Evolutionary conservation across 805 yeast species (phyloP), one percentile per base, ranked within the genome.

Genomic region (Yamadazyma paraphyllophila): DNA sequence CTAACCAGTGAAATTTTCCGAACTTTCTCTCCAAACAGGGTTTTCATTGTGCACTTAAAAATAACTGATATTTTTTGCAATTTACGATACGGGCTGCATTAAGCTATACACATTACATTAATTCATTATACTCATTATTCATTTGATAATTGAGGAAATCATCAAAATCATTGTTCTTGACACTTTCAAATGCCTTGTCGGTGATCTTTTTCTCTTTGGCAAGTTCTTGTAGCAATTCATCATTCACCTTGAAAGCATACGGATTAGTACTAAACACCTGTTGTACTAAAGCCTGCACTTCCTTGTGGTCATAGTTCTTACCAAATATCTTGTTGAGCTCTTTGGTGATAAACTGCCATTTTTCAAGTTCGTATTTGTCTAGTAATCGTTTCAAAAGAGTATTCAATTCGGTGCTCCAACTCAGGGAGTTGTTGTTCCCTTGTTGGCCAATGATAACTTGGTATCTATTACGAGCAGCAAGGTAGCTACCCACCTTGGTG

Each of bases 391-490:
- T 81, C 33, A 85, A 63, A 15, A 70, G 69, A 25, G 62, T 48
- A 7, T 78, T 73, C 60, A 84, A 89, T 12, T 77, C 79, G 1
- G 67, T 54, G 8, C 77, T 79, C 84, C 89, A 84, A 26, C 78
- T 76, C 17, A 80, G 76, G 1, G 81, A 74, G 10, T 85, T 86
- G 29, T 86, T 85, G 49, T 69, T 69, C 3, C 92, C 92, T 56
- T 85, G 92, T 59, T 85, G 92, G 4, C 94, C 94, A 52, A 86
- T 84, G 39, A 85, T 72, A 3, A 85, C 92, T 62, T 85, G 92
- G 55, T 86, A 86, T 47, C 92, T 66, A 58, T 85, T 85, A 46
- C 92, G 66, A 0, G 91, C 92, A 0, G 92, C 88, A 33, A 85
- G 65, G 48, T 79, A 82, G 35, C 82, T 77, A 7, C 82, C 86